Base-by-base conservation (phyloP, 768 basidiomycete genomes). In the Macrolepiota dolichaula region DNA sequence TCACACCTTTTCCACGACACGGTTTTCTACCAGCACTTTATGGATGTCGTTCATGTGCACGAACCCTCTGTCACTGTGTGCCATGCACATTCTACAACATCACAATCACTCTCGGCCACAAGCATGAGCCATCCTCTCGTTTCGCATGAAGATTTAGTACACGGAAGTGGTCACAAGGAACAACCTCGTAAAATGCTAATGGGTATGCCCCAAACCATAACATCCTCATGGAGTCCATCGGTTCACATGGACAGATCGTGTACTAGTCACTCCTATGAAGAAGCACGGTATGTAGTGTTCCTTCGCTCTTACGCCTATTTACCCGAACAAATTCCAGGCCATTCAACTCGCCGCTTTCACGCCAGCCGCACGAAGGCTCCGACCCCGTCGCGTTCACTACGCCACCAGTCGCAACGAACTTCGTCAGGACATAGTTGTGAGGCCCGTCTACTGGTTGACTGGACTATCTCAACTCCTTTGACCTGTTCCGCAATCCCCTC, bases 281-380 rank as follows among this genome's bases (percentile, higher is more conserved):
- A 59, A 47, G 51, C 77, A 25, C 36, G n/a, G 59, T 61, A 37
- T 49, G 59, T 36, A 5, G 29, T 40, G 10, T 11, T 44, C 27
- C 22, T 24, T 36, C 38, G 13, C 46, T 11, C n/a, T 17, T 6
- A 3, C 22, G 38, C 11, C 17, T 38, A 40, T 12, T 7, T 19
- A 4, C 25, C 7, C n/a, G n/a, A 35, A 32, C n/a, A 5, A 38
- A 25, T 7, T 37, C 10, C 35, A 61, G 53, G 46, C 38, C 59
- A n/a, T 38, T 37, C 51, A 13, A 9, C 32, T 19, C 35, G 22
- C 36, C 59, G 53, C 22, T 35, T 61, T 38, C 47, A 25, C 12
- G 22, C 13, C 35, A 55, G 53, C 35, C 59, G 52, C 38, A 27
- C 59, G 24, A 61, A 50, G 38, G 44, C 42, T 35, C 4, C 22